Percentiles rank a stretch among this genome's conserved stretches.
These are phyloP conservation scores for Byssochlamys sp. DNA, from an alignment of 2,329 filamentous ascomycete species.

Conservation along the genomic window DNA sequence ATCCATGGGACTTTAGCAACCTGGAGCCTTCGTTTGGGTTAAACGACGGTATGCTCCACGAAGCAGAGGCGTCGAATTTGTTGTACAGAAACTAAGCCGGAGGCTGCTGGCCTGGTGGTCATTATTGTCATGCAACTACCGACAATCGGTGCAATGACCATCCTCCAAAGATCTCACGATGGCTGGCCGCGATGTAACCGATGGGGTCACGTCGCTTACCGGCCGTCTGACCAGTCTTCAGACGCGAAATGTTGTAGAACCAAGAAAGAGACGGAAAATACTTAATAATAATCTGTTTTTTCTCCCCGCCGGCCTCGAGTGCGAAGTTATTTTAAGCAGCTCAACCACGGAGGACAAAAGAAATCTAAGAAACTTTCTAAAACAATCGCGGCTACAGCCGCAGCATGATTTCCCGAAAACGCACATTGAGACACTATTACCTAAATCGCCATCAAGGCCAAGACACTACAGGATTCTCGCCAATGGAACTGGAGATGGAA, in stretches of 20 bases:
- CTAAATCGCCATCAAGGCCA: background rate
- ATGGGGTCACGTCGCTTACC: conserved; percentile 28
- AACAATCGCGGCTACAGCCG: background rate
- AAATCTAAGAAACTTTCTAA: conserved; percentile 13
- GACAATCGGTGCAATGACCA: background rate
- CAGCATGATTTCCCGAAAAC: background rate
- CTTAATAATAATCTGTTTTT: background rate
- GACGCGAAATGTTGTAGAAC: background rate
- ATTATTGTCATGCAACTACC: background rate
- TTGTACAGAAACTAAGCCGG: background rate
- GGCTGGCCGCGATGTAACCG: background rate
- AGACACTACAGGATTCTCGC: background rate
- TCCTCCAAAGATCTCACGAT: background rate
- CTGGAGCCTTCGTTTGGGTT: background rate
- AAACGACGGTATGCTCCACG: background rate
- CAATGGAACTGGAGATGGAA: background rate
- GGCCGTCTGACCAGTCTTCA: background rate
- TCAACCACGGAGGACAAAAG: background rate
- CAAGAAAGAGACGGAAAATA: background rate
- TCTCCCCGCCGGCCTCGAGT: background rate
- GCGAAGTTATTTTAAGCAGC: background rate
- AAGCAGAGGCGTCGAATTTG: background rate
- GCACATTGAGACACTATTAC: background rate
- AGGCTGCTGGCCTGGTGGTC: background rate
- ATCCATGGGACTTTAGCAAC: background rate